phyloP scores from a whole-genome alignment of 768 basidiomycete species.

The Agrocybe pediades region DNA sequence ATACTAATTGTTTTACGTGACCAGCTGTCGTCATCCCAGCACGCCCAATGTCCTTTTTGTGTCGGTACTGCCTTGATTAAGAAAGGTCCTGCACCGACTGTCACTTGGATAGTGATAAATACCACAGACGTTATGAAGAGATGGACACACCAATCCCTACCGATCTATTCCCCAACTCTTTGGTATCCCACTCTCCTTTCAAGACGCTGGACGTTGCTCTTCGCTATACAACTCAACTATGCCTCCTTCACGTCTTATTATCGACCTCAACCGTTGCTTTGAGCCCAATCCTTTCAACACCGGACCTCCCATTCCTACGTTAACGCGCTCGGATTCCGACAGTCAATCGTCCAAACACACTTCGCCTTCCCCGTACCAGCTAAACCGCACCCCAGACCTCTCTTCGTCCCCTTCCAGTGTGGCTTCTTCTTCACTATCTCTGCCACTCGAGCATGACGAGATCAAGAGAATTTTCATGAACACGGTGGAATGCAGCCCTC shows the following conservation, averaged over 20 bases:
- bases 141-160: background rate
- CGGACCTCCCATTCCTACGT: constrained; percentile 15
- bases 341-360: background rate
- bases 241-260: constrained; percentile 13
- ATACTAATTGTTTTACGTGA: background rate
- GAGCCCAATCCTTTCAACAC: constrained; percentile 19
- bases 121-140: background rate
- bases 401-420: constrained; percentile 16
- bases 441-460: constrained; percentile 19
- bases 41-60: background rate
- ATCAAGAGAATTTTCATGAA: constrained; percentile 17
- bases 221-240: constrained; percentile 3
- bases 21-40: background rate
- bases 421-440: constrained; percentile 11
- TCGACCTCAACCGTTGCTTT: constrained; percentile 18
- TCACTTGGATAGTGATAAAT: background rate
- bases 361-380: background rate
- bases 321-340: background rate
- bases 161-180: background rate
- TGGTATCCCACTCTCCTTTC: background rate
- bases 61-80: background rate
- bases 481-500: background rate
- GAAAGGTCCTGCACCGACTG: background rate
- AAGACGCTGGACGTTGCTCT: constrained; percentile 12
- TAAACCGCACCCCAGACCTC: constrained; percentile 9